Conservation (phyloP, 2,329 filamentous ascomycete species). For the Monilinia fructicola region DNA sequence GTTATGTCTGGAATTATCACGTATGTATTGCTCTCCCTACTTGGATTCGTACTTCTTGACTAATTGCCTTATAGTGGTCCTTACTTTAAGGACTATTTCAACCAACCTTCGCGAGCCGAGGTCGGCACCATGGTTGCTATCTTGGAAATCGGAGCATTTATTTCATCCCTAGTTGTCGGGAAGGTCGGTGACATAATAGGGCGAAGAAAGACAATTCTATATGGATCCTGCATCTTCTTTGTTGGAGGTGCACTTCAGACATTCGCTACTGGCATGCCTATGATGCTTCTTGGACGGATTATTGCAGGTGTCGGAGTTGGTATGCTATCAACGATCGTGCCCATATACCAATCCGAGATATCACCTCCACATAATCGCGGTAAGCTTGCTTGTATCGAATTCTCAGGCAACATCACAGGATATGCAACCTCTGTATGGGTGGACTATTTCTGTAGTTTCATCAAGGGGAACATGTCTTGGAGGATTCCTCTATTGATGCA, state of each 20-base stretch:
- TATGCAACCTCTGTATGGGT: slow-evolving; percentile 98
- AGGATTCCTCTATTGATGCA: slow-evolving; percentile 87
- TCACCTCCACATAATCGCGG: slow-evolving; percentile 95
- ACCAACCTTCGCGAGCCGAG: slow-evolving; percentile 80
- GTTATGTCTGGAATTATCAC: slow-evolving; percentile 79
- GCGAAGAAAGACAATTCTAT: slow-evolving; percentile 84
- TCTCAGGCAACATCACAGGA: slow-evolving; percentile 93
- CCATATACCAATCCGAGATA: slow-evolving; percentile 92
- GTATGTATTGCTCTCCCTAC: slow-evolving; percentile 44
- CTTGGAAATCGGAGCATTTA: slow-evolving; percentile 87
- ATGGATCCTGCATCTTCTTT: slow-evolving; percentile 87
- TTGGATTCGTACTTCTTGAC: slow-evolving; percentile 2
- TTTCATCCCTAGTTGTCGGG: slow-evolving; percentile 83
- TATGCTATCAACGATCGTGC: slow-evolving; percentile 86
- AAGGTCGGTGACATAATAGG: slow-evolving; percentile 90
- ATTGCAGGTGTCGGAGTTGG: slow-evolving; percentile 85
- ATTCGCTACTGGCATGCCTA: slow-evolving; percentile 75
- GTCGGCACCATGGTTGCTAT: slow-evolving; percentile 98
- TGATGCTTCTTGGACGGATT: slow-evolving; percentile 85
- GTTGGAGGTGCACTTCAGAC: slow-evolving; percentile 83
- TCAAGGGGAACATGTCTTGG: slow-evolving; percentile 84
- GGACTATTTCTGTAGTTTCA: slow-evolving; percentile 94
- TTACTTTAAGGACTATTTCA: slow-evolving; percentile 89
- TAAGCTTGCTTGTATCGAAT: slow-evolving; percentile 95
- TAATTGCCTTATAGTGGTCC: slow-evolving; percentile 59